Evolutionary conservation across 2,329 filamentous ascomycete genomes (phyloP).

Genomic region (Ascochyta fabae): DNA sequence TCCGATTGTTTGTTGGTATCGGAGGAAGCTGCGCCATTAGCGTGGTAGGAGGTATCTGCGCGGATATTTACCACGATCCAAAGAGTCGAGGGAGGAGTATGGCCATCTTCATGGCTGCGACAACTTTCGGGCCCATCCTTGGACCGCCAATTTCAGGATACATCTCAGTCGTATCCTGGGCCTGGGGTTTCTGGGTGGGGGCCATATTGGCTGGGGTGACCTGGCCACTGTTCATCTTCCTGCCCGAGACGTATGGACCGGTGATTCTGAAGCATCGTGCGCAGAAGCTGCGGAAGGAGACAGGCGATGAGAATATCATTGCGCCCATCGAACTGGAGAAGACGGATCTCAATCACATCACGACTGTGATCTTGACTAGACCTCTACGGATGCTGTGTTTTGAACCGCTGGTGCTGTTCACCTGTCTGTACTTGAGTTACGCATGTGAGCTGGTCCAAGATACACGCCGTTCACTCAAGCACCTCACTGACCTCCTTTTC

Average conservation of each 20-base stretch:
- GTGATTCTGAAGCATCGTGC: slow-evolving; percentile 61
- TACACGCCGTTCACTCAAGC: not conserved
- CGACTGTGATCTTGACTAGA: slow-evolving; percentile 73
- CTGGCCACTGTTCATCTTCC: slow-evolving; percentile 64
- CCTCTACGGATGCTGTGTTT: slow-evolving; percentile 76
- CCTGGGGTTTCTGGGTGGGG: slow-evolving; percentile 74
- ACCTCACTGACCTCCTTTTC: not conserved
- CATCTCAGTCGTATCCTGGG: slow-evolving; percentile 67
- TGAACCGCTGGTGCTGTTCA: slow-evolving; percentile 75
- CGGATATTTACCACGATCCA: slow-evolving; percentile 68
- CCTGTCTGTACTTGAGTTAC: slow-evolving; percentile 71
- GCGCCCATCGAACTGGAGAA: slow-evolving; percentile 70
- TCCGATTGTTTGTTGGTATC: slow-evolving; percentile 53
- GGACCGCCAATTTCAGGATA: slow-evolving; percentile 71
- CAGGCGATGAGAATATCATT: slow-evolving; percentile 60
- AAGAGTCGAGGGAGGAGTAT: slow-evolving; percentile 43
- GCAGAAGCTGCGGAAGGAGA: slow-evolving; percentile 61
- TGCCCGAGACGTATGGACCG: slow-evolving; percentile 61
- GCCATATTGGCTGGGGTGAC: slow-evolving; percentile 71
- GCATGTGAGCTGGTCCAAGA: slow-evolving; percentile 55
- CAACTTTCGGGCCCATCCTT: slow-evolving; percentile 69
- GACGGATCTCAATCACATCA: slow-evolving; percentile 63
- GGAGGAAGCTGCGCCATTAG: slow-evolving; percentile 60
- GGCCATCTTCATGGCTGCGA: slow-evolving; percentile 58
- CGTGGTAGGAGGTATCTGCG: slow-evolving; percentile 66